Conservation (phyloP, 495 filamentous ascomycete species). For the Penicillium flavigenum region DNA sequence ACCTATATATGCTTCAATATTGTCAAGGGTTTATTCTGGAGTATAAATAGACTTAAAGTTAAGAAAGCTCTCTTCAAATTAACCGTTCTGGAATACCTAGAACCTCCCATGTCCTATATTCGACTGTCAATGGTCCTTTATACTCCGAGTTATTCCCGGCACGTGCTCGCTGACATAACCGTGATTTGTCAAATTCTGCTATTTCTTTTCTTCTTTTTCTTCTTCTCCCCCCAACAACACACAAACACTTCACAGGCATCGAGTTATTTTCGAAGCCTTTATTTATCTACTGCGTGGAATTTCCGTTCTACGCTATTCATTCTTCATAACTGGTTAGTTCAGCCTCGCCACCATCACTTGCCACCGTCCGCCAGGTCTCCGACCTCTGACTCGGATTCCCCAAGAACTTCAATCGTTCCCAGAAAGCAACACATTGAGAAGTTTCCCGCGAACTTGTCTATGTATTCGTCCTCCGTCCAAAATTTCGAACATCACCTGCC, state of each 20-base stretch:
- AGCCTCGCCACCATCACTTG: constrained; percentile 33
- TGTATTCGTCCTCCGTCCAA: constrained; percentile 79
- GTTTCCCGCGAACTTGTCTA: constrained; percentile 57
- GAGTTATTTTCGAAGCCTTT: constrained; percentile 22
- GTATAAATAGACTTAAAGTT: neutral
- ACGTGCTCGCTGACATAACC: constrained; percentile 30
- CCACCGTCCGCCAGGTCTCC: constrained; percentile 20
- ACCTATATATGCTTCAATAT: neutral
- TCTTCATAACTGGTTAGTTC: constrained; percentile 11
- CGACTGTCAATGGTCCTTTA: neutral
- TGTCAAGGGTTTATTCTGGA: neutral
- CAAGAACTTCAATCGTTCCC: constrained; percentile 40
- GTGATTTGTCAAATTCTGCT: constrained; percentile 19
- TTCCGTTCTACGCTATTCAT: constrained; percentile 15
- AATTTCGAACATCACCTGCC: constrained; percentile 79
- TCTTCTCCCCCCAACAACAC: constrained; percentile 14
- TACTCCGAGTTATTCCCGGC: constrained; percentile 15
- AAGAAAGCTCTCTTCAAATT: neutral
- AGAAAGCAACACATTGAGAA: constrained; percentile 38
- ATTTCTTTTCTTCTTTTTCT: constrained; percentile 14
- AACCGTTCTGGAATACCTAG: neutral
- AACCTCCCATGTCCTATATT: neutral
- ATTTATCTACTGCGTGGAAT: constrained; percentile 22
- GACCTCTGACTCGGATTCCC: constrained; percentile 35
- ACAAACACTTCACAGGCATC: constrained; percentile 19